These are phyloP conservation scores for Ophiostoma montium DNA, from an alignment of 2,329 filamentous ascomycete species.

Conservation along the genomic window DNA sequence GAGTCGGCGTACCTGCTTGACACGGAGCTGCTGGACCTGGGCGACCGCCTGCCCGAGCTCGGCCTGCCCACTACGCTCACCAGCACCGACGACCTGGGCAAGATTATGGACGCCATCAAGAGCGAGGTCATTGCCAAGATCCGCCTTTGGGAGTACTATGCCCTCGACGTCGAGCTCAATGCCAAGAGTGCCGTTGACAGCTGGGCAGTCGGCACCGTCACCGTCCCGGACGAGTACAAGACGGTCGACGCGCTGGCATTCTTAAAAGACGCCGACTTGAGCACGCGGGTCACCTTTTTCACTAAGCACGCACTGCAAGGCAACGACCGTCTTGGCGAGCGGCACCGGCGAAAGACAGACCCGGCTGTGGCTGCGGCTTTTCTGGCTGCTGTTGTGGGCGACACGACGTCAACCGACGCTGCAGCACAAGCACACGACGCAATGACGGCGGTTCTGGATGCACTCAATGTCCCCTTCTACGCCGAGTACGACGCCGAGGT, in stretches of 20 bases:
- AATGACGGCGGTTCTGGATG: conserved; percentile 55
- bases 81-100: conserved; percentile 55
- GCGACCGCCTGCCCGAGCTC: conserved; percentile 53
- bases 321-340: conserved; percentile 61
- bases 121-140: conserved; percentile 62
- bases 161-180: conserved; percentile 63
- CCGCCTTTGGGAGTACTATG: conserved; percentile 88
- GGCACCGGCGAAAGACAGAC: conserved; percentile 59
- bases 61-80: conserved; percentile 65
- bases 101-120: conserved; percentile 76
- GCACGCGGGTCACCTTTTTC: conserved; percentile 47
- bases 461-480: conserved; percentile 79
- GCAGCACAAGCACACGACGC: conserved; percentile 33
- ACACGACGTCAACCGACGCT: conserved; percentile 36
- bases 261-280: conserved; percentile 29
- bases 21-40: conserved; percentile 56
- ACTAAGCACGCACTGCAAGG: conserved; percentile 56
- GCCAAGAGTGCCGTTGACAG: conserved; percentile 52
- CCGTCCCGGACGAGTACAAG: conserved; percentile 33
- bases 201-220: conserved; percentile 51
- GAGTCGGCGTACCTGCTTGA: conserved; percentile 50
- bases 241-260: conserved; percentile 28
- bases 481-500: conserved; percentile 80
- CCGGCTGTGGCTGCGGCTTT: conserved; percentile 56
- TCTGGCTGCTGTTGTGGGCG: conserved; percentile 51